phyloP scores from a whole-genome alignment of 805 yeast species.

The Myxozyma vanderwaltii region DNA sequence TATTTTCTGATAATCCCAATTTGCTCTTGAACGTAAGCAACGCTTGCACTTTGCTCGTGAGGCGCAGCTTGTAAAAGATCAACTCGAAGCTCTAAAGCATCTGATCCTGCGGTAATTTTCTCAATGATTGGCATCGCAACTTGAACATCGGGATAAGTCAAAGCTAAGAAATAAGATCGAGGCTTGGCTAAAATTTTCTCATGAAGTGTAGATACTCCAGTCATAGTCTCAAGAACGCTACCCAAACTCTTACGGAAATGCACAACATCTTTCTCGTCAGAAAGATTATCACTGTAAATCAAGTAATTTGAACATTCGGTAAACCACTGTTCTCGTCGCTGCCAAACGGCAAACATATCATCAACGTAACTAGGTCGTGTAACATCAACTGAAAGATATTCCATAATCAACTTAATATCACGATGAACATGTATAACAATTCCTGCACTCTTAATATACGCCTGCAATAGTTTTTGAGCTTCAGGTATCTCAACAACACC shows the following conservation, averaged over 20 bases:
- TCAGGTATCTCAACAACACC: slow-evolving; percentile 81
- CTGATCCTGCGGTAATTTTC: slow-evolving; percentile 64
- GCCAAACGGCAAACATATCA: slow-evolving; percentile 83
- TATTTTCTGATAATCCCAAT: slow-evolving; percentile 66
- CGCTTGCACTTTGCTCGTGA: slow-evolving; percentile 33
- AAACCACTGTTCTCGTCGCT: slow-evolving; percentile 77
- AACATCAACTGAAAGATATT: slow-evolving; percentile 72
- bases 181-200: slow-evolving; percentile 44
- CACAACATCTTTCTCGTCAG: slow-evolving; percentile 35
- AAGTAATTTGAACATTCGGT: slow-evolving; percentile 74
- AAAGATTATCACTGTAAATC: slow-evolving; percentile 76
- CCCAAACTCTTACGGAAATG: slow-evolving; percentile 45
- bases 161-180: slow-evolving; percentile 67
- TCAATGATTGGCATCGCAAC: slow-evolving; percentile 52
- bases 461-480: slow-evolving; percentile 65
- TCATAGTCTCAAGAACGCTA: slow-evolving; percentile 58
- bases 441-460: slow-evolving; percentile 61
- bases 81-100: slow-evolving; percentile 82
- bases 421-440: slow-evolving; percentile 90
- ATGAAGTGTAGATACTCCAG: slow-evolving; percentile 52
- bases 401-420: slow-evolving; percentile 75
- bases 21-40: slow-evolving; percentile 68
- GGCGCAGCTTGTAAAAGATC: slow-evolving; percentile 53
- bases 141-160: slow-evolving; percentile 66
- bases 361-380: slow-evolving; percentile 84